Base-by-base conservation (phyloP, 1,139 yeast species). In the Hyphopichia wangnamkhiaoensis region DNA sequence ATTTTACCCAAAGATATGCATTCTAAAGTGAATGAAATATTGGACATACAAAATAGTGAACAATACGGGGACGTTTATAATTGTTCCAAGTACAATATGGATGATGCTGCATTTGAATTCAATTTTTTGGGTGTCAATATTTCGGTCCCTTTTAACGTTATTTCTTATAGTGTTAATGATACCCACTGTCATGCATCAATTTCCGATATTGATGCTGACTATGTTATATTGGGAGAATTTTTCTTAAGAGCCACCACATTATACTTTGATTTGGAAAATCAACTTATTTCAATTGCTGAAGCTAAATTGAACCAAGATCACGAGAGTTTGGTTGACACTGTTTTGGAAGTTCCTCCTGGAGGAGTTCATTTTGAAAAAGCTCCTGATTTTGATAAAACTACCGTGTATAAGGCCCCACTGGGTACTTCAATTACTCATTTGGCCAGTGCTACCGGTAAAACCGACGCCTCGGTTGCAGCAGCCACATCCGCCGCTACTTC, bases 401-500 rank as follows among this genome's bases (percentile, higher is more conserved):
- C 37, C 36, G 37, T 33, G 13, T 33, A 40, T 17, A 33, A 39
- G 9, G 37, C 40, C 15, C 38, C 35, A 5, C 44, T 54, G 7
- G 52, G 56, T 5, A 31, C 48, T 8, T 38, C 53, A 8, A 45
- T 34, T n/a, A 34, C 36, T 3, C 23, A 21, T 21, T 3, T 32
- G n/a, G 25, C 14, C 14, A 9, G 27, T 9, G 37, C 10, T 9
- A 8, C 33, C 8, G 15, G 13, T 16, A 16, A 20, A 13, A n/a
- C 33, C 15, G 29, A 10, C 6, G 29, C 29, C n/a, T 20, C 18
- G 26, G 23, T 20, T 13, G 24, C 24, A 17, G 17, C 33, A 31
- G 5, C 33, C 13, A 6, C 29, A n/a, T 13, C 13, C 10, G 33
- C 24, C 7, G 4, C 24, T 17, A 5, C 13, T 10, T 31, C 33